phyloP scores from a whole-genome alignment of 805 yeast genomes.

The Candida awuae region DNA sequence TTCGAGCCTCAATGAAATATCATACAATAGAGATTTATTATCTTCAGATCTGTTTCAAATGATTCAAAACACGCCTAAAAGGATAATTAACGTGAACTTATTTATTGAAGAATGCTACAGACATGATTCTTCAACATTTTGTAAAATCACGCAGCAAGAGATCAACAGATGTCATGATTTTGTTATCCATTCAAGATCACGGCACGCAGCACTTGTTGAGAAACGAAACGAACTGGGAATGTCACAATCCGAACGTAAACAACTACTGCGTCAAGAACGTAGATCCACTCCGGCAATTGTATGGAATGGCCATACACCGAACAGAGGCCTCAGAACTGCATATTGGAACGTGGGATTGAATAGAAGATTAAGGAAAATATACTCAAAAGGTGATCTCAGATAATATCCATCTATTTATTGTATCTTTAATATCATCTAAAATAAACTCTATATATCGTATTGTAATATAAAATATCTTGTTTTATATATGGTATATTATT shows the following conservation, averaged over 20 bases:
- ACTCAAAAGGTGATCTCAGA: slow-evolving; percentile 19
- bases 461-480: too few species aligned
- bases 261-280: slow-evolving; percentile 14
- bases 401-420: too few species aligned
- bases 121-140: slow-evolving; percentile 23
- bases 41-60: slow-evolving; percentile 57
- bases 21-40: slow-evolving; percentile 22
- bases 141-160: slow-evolving; percentile 73
- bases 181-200: slow-evolving; percentile 56
- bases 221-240: slow-evolving; percentile 25
- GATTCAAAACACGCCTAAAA: slow-evolving; percentile 75
- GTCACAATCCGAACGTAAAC: slow-evolving; percentile 26
- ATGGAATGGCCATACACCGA: not conserved
- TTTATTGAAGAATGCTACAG: slow-evolving; percentile 71
- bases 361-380: slow-evolving; percentile 22
- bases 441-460: too few species aligned
- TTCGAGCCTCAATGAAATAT: slow-evolving; percentile 10
- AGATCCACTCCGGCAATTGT: not conserved
- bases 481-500: too few species aligned
- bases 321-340: slow-evolving; percentile 24
- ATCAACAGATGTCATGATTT: slow-evolving; percentile 68
- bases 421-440: too few species aligned
- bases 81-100: slow-evolving; percentile 56
- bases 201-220: slow-evolving; percentile 28
- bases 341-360: slow-evolving; percentile 31